phyloP scores from a whole-genome alignment of 768 basidiomycete genomes.

The Exsudoporus frostii region DNA sequence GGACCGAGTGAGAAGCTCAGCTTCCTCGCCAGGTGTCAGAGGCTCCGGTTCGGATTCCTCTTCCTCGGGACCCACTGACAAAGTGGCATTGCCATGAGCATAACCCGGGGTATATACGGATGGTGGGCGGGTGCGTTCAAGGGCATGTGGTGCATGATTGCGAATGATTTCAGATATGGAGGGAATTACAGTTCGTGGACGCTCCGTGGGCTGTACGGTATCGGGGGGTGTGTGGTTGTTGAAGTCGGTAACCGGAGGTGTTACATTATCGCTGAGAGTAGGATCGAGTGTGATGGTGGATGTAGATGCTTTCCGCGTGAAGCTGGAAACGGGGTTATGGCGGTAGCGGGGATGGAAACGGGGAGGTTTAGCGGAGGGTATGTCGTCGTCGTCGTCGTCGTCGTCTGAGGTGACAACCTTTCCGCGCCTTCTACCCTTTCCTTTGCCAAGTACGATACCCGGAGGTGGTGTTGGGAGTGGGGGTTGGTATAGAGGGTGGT shows the following conservation, averaged over 20 bases:
- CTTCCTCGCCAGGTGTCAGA: conserved; percentile 52
- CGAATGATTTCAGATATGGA: conserved; percentile 90
- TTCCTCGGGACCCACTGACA: conserved; percentile 46
- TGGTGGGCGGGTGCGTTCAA: conserved; percentile 46
- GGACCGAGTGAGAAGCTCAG: conserved; percentile 69
- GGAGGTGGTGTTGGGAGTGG: conserved; percentile 83
- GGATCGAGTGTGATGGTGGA: conserved; percentile 32
- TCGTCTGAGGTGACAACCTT: conserved; percentile 48
- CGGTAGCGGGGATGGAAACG: conserved; percentile 22
- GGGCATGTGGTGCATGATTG: conserved; percentile 62
- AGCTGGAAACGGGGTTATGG: conserved; percentile 16
- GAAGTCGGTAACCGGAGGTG: conserved; percentile 8
- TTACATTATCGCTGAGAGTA: conserved; percentile 16
- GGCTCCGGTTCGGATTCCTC: conserved; percentile 50
- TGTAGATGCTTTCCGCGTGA: conserved; percentile 25
- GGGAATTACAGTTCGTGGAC: conserved; percentile 55
- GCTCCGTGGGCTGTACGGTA: conserved; percentile 24
- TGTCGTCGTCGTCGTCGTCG: conserved; percentile 37
- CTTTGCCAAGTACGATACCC: conserved; percentile 64
- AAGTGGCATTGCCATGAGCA: conserved; percentile 45
- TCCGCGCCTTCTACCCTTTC: conserved; percentile 29
- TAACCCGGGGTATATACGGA: conserved; percentile 46
- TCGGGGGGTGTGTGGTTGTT: conserved; percentile 5
- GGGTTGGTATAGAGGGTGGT: conserved; percentile 78
- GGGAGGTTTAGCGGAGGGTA: conserved; percentile 12